Evolutionary conservation across 768 basidiomycete genomes (phyloP), one percentile per base, ranked within the genome.

Genomic region (Gloeopeniophorella convolvens): DNA sequence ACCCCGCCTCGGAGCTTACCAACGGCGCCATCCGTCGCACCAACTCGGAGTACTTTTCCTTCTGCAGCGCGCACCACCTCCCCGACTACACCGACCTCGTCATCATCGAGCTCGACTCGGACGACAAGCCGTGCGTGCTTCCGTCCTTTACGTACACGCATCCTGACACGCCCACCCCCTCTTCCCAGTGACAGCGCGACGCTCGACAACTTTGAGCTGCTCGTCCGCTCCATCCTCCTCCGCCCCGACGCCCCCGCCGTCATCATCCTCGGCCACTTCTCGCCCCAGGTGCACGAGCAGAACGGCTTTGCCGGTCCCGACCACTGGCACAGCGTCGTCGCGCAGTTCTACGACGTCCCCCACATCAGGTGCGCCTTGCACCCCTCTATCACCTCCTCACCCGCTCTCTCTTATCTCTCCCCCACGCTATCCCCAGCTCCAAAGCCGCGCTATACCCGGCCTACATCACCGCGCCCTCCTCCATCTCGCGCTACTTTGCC

Each of bases 291-390:
- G 1, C 89, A 94, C 59, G 72, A 78, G 31, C 67, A 75, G 18
- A 72, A 89, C 60, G 94, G 93, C 2, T 96, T 88, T 62, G 82
- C 81, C 3, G 94, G 95, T 2, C 87, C 94, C 1, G 94, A 96
- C 62, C 80, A 90, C 60, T 82, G 82, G 74, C 95, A 99, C 66
- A 83, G 76, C 56, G 69, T 86, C 49, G 93, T 97, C 1, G 89
- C 96, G 1, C 92, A 94, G 63, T 98, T 92, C 71, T 99, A 99
- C 71, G 96, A 99, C 63, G 80, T 97, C 23, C 94, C 95, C 0
- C 90, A 98, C 64, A 72, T 99, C 60, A 81, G 78, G 82, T 80
- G 39, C 34, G 70, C 54, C 3, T 32, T 7, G 11, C 30, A 21
- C 32, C 27, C 21, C 7, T 27, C n/a, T 11, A 24, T 3, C 21